These are phyloP conservation scores for Sambucus nigra DNA, from an alignment of 129 eudicot genomes.

Conservation along the genomic window DNA sequence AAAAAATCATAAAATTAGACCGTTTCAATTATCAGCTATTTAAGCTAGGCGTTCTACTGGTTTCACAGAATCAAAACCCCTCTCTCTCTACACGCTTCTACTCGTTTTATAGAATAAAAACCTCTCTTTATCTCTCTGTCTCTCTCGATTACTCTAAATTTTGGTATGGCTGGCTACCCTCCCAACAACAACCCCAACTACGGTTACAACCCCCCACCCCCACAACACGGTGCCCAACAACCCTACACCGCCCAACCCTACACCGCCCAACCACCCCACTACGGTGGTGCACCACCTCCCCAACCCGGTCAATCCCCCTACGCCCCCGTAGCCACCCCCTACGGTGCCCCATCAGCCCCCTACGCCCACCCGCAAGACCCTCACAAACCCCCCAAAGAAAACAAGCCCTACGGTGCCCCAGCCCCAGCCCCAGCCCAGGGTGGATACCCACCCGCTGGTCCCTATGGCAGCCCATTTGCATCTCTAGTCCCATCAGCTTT, in stretches of 20 bases:
- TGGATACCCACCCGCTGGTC: slow-evolving; percentile 5
- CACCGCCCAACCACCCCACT: slow-evolving; percentile 28
- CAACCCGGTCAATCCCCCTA: slow-evolving; percentile 32
- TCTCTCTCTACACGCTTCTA: too few relatives aligned
- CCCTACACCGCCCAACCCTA: slow-evolving; percentile 9
- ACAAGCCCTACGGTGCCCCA: slow-evolving; percentile 17
- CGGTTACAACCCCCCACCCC: slow-evolving; percentile 23
- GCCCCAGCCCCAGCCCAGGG: slow-evolving; percentile 22
- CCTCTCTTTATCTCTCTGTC: too few relatives aligned
- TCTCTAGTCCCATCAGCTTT: slow-evolving; percentile 70
- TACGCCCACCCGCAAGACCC: slow-evolving; percentile 26
- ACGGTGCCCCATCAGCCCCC: slow-evolving; percentile 38
- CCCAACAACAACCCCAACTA: too few relatives aligned
- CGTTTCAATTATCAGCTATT: too few relatives aligned
- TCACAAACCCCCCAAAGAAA: slow-evolving; percentile 35
- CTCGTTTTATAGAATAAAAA: too few relatives aligned
- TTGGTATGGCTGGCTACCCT: too few relatives aligned
- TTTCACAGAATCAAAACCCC: too few relatives aligned
- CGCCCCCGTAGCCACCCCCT: slow-evolving; percentile 21
- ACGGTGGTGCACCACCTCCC: slow-evolving; percentile 6
- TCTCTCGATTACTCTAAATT: too few relatives aligned
- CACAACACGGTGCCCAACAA: slow-evolving; percentile 2
- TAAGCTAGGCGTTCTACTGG: too few relatives aligned
- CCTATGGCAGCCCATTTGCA: slow-evolving; percentile 45
- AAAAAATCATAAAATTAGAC: too few relatives aligned